These are phyloP conservation scores for Paulownia fortunei DNA, from an alignment of 257 asterid genomes.

Conservation along the genomic window DNA sequence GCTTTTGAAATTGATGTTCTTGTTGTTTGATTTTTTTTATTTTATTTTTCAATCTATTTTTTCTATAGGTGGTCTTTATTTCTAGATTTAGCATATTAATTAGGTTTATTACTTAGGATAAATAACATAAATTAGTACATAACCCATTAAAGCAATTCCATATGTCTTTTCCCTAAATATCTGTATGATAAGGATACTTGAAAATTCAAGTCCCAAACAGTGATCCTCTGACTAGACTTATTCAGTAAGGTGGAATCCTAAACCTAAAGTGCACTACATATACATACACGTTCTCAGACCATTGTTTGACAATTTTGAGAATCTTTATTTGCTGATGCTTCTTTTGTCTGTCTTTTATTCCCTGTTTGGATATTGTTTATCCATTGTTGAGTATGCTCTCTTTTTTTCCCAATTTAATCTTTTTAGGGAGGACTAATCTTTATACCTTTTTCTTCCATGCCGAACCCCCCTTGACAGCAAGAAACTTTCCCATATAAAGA, in stretches of 20 bases:
- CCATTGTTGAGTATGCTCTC: background rate
- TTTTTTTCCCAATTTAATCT: slow-evolving; percentile 6
- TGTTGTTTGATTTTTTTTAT: no score
- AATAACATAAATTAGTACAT: no score
- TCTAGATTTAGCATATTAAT: no score
- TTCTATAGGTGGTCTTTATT: no score
- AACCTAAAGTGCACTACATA: background rate
- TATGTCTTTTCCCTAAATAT: no score
- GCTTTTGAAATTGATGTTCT: no score
- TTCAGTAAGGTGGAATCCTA: slow-evolving; percentile 2
- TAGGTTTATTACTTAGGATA: no score
- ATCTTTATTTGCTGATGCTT: slow-evolving; percentile 5
- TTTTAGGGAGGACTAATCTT: background rate
- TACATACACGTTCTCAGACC: background rate
- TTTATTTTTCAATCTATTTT: no score
- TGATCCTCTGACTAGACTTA: background rate
- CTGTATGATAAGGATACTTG: background rate
- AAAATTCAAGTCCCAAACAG: background rate
- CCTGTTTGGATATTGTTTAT: slow-evolving; percentile 14
- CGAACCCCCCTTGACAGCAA: no score
- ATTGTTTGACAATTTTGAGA: slow-evolving; percentile 16
- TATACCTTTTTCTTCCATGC: background rate
- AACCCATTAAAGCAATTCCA: no score
- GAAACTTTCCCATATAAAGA: no score
- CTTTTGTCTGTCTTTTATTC: background rate